Conservation (phyloP, 495 filamentous ascomycete genomes). For the Glutinoglossum americanum region DNA sequence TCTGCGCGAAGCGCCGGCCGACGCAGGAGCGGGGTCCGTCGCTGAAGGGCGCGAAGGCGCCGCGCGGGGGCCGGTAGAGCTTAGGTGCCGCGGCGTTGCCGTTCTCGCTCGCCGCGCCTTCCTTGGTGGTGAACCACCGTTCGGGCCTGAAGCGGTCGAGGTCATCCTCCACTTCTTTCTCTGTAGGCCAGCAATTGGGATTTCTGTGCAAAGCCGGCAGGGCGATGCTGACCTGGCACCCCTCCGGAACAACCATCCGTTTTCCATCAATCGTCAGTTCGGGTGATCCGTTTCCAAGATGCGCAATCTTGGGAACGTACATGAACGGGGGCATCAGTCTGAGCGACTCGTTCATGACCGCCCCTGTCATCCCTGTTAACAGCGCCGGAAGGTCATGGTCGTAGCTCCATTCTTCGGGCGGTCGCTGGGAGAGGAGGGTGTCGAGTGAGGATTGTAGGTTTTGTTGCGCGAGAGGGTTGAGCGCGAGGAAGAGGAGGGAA, state of each 20-base stretch:
- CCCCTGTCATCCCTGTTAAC: constrained; percentile 39
- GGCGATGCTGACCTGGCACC: constrained; percentile 24
- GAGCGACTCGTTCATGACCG: constrained; percentile 46
- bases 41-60: constrained; percentile 50
- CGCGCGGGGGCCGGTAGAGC: constrained; percentile 12
- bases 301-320: constrained; percentile 37
- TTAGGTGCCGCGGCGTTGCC: too few species aligned
- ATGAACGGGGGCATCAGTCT: constrained; percentile 38
- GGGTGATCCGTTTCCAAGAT: constrained; percentile 22
- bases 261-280: constrained; percentile 27
- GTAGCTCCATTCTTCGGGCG: constrained; percentile 38
- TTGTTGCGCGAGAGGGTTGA: constrained; percentile 31
- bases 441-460: constrained; percentile 41
- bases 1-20: constrained; percentile 53
- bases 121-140: constrained; percentile 24
- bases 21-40: constrained; percentile 49
- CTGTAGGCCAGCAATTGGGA: constrained; percentile 30
- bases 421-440: constrained; percentile 24
- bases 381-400: constrained; percentile 32
- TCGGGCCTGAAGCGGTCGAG: constrained; percentile 30
- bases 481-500: constrained; percentile 35
- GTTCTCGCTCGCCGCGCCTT: constrained; percentile 24
- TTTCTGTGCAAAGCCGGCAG: constrained; percentile 31
- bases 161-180: constrained; percentile 21
- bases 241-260: constrained; percentile 26